Evolutionary conservation across 2,329 filamentous ascomycete genomes (phyloP), one percentile per base, ranked within the genome.

Genomic region (Fusarium sp.): DNA sequence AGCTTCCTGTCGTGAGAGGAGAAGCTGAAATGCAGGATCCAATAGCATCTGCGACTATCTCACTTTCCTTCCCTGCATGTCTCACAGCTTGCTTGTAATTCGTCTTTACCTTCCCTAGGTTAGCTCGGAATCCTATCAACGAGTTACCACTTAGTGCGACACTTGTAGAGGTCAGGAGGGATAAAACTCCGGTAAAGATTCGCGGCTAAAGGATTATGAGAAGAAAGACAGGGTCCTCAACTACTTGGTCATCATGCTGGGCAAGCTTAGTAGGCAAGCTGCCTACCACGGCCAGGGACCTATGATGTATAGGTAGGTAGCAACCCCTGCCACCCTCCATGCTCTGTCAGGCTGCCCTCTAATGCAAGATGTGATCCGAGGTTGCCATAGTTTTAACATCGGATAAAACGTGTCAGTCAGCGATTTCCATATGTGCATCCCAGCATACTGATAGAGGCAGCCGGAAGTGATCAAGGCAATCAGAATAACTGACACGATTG

Each of bases 241-340:
- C 42, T 57, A 52, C 62, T 58, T 38, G 47, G 41, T 37, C 42
- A 55, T 31, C 30, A 37, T 41, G 23, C 31, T 30, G 23, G 26
- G 18, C 38, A 51, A 59, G 41, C 61, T 71, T 23, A 23, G 23
- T 23, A 31, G 26, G 18, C 38, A 51, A 59, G 41, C 61, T 71
- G 67, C 55, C 57, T 74, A 59, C 62, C 64, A 64, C 51, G 65
- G 64, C 64, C 59, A 68, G 71, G 71, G 62, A 65, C 57, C 47
- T 51, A 67, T 61, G 47, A 69, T 62, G 67, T 50, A 60, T 23
- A 23, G 20, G 23, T 23, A 6, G 5, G 23, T 23, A 23, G 23
- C 30, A 46, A 64, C 57, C 69, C 66, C 62, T 70, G 71, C 59
- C 70, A 46, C 45, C 47, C 49, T 68, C 61, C 67, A 67, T 62